phyloP scores from a whole-genome alignment of 176 grass and related monocot species.

The Hyparrhenia diplandra region DNA sequence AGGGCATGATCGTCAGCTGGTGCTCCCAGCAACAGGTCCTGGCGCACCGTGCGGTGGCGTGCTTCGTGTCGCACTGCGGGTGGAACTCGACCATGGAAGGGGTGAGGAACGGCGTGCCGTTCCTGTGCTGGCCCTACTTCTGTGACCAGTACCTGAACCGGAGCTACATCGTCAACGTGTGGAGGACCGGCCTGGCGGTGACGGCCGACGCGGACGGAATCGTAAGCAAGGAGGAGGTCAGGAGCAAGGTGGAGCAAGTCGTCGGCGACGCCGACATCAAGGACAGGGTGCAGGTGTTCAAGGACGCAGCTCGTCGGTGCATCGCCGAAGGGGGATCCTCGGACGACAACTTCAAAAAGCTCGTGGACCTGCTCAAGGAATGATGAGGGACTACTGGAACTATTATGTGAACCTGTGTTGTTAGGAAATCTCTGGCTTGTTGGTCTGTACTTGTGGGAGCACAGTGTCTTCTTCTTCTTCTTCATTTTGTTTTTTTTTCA shows the following conservation, averaged over 20 bases:
- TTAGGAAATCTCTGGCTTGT: too few species aligned
- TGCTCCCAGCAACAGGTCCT: conserved; percentile 37
- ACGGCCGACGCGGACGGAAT: conserved; percentile 17
- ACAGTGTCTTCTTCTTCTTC: too few species aligned
- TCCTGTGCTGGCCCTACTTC: conserved; percentile 50
- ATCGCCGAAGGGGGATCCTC: conserved; percentile 10
- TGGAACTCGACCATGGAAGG: conserved; percentile 59
- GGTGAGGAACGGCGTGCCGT: conserved; percentile 22
- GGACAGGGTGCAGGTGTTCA: conserved; percentile 13
- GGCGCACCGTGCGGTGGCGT: conserved; percentile 7
- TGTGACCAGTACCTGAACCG: conserved; percentile 42
- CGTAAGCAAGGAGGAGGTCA: conserved; percentile 31
- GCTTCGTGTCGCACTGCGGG: conserved; percentile 43
- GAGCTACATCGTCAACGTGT: conserved; percentile 38
- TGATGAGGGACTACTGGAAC: too few species aligned
- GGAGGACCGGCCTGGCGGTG: conserved; percentile 28
- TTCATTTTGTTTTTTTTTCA: too few species aligned
- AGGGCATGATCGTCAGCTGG: conserved; percentile 51
- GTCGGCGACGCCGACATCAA: conserved; percentile 22
- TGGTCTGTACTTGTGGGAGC: too few species aligned
- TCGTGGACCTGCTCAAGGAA: conserved; percentile 20
- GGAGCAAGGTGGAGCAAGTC: conserved; percentile 34
- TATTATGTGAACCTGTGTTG: too few species aligned
- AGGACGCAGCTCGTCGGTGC: background rate
- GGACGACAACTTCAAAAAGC: background rate